These are phyloP conservation scores for Turritis glabra DNA, from an alignment of 345 rosid species.

Conservation along the genomic window DNA sequence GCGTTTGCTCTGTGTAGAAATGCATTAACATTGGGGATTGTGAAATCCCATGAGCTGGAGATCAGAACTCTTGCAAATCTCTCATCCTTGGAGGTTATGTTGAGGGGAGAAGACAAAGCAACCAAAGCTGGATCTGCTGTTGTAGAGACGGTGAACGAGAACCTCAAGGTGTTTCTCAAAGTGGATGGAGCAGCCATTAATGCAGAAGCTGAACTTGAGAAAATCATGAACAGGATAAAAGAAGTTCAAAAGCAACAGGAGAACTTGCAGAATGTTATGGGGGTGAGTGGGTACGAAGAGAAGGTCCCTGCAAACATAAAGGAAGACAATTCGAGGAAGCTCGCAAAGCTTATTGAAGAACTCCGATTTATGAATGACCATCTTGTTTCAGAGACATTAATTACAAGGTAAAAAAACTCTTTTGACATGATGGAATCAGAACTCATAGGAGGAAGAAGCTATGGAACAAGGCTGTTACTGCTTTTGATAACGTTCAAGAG, in stretches of 20 bases:
- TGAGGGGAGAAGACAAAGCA: slow-evolving; percentile 49
- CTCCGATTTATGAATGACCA: slow-evolving; percentile 55
- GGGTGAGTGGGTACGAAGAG: slow-evolving; percentile 57
- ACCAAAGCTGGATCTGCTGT: slow-evolving; percentile 62
- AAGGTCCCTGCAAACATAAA: slow-evolving; percentile 61
- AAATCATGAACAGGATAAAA: slow-evolving; percentile 52
- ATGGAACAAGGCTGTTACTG: too few species aligned
- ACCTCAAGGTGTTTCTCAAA: slow-evolving; percentile 65
- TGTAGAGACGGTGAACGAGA: slow-evolving; percentile 70
- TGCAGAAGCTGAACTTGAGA: slow-evolving; percentile 55
- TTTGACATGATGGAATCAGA: too few species aligned
- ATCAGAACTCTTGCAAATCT: slow-evolving; percentile 64
- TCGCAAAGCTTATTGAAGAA: slow-evolving; percentile 53
- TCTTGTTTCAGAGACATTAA: slow-evolving; percentile 43
- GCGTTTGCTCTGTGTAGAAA: slow-evolving; percentile 71
- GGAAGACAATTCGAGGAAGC: slow-evolving; percentile 52
- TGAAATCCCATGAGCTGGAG: slow-evolving; percentile 55
- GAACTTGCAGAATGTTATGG: slow-evolving; percentile 59
- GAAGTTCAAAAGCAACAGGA: slow-evolving; percentile 65
- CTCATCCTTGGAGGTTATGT: slow-evolving; percentile 63
- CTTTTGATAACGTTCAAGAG: too few species aligned
- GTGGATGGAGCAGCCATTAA: slow-evolving; percentile 53
- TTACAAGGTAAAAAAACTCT: too few species aligned
- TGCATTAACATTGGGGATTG: slow-evolving; percentile 45
- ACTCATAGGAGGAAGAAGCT: too few species aligned